These are phyloP conservation scores for Hymenoscyphus linearis DNA, from an alignment of 2,329 filamentous ascomycete species.

Conservation along the genomic window DNA sequence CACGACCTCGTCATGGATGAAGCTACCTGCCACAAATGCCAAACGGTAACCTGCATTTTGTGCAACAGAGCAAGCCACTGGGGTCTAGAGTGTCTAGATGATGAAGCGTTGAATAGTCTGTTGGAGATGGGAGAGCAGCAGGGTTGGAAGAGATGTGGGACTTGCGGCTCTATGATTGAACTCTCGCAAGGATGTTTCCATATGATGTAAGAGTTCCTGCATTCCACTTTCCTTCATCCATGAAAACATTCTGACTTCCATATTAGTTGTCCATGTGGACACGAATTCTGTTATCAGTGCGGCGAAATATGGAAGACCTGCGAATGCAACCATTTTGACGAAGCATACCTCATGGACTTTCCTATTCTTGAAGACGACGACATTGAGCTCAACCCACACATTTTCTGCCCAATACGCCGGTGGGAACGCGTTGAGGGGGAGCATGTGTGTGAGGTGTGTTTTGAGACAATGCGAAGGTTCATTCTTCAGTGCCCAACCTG, in stretches of 20 bases:
- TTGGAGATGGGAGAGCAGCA: slow-evolving; percentile 37
- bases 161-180: slow-evolving; percentile 45
- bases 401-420: neutral
- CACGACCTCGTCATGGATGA: slow-evolving; percentile 25
- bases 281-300: neutral
- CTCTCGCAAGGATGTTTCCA: slow-evolving; percentile 48
- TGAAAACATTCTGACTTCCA: neutral
- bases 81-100: slow-evolving; percentile 41
- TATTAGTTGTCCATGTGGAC: neutral
- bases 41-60: slow-evolving; percentile 39
- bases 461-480: neutral
- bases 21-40: slow-evolving; percentile 41
- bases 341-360: neutral
- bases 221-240: neutral
- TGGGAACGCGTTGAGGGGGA: neutral
- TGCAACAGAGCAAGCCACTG: slow-evolving; percentile 46
- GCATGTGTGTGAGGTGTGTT: neutral
- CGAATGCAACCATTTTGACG: neutral
- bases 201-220: slow-evolving; percentile 44
- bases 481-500: neutral
- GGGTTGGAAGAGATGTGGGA: slow-evolving; percentile 47
- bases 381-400: neutral
- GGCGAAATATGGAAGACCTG: neutral
- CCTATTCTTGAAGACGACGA: neutral
- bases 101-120: slow-evolving; percentile 37